Conservation (phyloP, 495 filamentous ascomycete species). For the Daldinia decipiens region DNA sequence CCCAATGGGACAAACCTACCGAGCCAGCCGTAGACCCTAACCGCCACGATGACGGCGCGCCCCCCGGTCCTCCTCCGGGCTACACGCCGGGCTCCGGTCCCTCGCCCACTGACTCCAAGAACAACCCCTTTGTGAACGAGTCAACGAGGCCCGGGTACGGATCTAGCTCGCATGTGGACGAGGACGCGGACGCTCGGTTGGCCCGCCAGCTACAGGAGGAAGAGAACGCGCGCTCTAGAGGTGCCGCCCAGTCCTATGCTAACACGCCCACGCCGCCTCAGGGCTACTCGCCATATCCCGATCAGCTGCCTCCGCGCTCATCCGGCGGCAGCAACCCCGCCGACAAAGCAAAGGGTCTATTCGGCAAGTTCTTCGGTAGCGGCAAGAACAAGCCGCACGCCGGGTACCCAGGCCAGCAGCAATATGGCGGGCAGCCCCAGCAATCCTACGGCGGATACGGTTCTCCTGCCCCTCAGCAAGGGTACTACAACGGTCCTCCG, state of each 20-base stretch:
- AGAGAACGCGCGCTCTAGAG: conserved; percentile 72
- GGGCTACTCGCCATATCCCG: conserved; percentile 45
- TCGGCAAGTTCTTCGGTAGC: conserved; percentile 65
- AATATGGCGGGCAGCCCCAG: conserved; percentile 12
- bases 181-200: conserved; percentile 75
- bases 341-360: conserved; percentile 59
- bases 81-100: conserved; percentile 63
- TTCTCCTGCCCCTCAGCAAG: conserved; percentile 21
- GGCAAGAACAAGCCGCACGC: conserved; percentile 45
- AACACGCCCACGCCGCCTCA: conserved; percentile 20
- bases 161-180: conserved; percentile 44
- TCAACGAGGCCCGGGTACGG: conserved; percentile 58
- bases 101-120: conserved; percentile 66
- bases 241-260: conserved; percentile 60
- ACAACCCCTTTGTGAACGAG: conserved; percentile 67
- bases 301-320: conserved; percentile 52
- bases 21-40: conserved; percentile 64
- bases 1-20: conserved; percentile 86
- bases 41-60: conserved; percentile 48
- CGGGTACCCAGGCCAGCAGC: conserved; percentile 27
- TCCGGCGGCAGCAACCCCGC: conserved; percentile 38
- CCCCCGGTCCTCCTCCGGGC: conserved; percentile 69
- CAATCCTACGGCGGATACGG: conserved; percentile 36
- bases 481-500: conserved; percentile 39
- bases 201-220: conserved; percentile 84